Conservation (phyloP, 192 early-diverging fungal genomes). For the Coemansia sp. region DNA sequence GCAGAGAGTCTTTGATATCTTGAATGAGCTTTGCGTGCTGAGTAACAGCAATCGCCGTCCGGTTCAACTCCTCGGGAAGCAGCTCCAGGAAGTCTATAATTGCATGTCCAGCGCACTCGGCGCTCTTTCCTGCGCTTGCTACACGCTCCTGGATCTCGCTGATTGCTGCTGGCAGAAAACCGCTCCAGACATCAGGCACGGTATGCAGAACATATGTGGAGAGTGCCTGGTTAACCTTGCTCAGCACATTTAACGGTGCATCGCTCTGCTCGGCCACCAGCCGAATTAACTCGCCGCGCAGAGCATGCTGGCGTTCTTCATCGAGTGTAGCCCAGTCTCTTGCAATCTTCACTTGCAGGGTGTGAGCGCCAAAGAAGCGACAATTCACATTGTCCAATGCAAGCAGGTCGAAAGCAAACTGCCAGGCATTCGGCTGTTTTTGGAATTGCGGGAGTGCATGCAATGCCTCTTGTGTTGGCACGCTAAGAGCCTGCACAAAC, state of each 20-base stretch:
- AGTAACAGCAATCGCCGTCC: conserved; percentile 21
- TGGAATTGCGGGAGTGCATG: conserved; percentile 40
- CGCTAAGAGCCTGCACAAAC: conserved; percentile 48
- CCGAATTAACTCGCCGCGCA: conserved; percentile 37
- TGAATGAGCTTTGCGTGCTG: conserved; percentile 26
- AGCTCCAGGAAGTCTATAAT: conserved; percentile 41
- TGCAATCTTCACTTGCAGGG: conserved; percentile 41
- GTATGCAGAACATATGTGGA: conserved; percentile 38
- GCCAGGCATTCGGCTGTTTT: conserved; percentile 41
- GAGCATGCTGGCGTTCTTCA: conserved; percentile 32
- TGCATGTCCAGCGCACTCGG: conserved; percentile 18
- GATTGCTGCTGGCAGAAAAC: conserved; percentile 25
- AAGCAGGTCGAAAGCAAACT: conserved; percentile 48
- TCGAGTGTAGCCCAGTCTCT: conserved; percentile 51
- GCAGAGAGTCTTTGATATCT: conserved; percentile 28
- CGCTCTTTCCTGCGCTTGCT: conserved; percentile 14
- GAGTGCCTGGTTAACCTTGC: conserved; percentile 42
- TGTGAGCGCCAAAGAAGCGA: conserved; percentile 53
- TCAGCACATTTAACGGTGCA: conserved; percentile 37
- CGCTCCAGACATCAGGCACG: conserved; percentile 26
- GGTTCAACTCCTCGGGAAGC: conserved; percentile 47
- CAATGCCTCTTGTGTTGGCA: conserved; percentile 50
- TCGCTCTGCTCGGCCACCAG: conserved; percentile 36
- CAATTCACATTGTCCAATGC: conserved; percentile 34
- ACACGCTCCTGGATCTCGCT: conserved; percentile 23